A percentile compares a stretch with the other conserved stretches of the same genome.
These are phyloP conservation scores for Colletotrichum sp. DNA, from an alignment of 2,329 filamentous ascomycete genomes.

Conservation along the genomic window DNA sequence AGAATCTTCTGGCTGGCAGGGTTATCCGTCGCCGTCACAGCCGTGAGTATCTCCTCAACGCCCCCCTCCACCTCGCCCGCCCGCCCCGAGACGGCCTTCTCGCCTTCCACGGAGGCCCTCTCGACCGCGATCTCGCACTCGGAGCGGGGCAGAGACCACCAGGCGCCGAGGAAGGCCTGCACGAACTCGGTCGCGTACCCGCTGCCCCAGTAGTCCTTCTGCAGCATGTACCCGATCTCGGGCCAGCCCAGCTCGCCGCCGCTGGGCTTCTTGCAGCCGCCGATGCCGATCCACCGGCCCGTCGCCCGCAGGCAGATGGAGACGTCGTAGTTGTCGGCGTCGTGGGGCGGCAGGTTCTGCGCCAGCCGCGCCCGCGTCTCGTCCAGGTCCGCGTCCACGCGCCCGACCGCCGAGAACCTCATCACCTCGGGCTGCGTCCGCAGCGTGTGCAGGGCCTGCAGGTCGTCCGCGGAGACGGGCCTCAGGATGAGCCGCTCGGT, in stretches of 20 bases:
- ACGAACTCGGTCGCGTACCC: constrained; percentile 65
- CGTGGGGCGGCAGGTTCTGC: constrained; percentile 51
- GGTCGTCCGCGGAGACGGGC: constrained; percentile 54
- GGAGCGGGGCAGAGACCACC: constrained; percentile 54
- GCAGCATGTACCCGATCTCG: constrained; percentile 63
- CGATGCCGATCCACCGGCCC: constrained; percentile 57
- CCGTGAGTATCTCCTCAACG: constrained; percentile 45
- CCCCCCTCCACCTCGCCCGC: constrained; percentile 21
- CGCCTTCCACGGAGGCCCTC: constrained; percentile 34
- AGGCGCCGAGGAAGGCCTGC: constrained; percentile 48
- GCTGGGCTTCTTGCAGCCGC: constrained; percentile 47
- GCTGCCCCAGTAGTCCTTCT: constrained; percentile 57
- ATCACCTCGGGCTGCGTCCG: constrained; percentile 67
- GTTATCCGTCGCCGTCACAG: constrained; percentile 56
- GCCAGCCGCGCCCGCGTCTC: constrained; percentile 47
- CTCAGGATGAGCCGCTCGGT: constrained; percentile 63
- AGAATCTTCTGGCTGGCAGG: constrained; percentile 60
- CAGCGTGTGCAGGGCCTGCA: constrained; percentile 54
- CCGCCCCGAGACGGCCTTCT: constrained; percentile 8
- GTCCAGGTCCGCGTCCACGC: constrained; percentile 46
- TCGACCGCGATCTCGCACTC: constrained; percentile 50
- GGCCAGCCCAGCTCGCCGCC: constrained; percentile 55
- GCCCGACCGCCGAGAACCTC: constrained; percentile 55
- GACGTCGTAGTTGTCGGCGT: constrained; percentile 60
- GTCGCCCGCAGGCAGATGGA: constrained; percentile 52